Percentiles rank a stretch among this genome's conserved stretches.
These are phyloP conservation scores for Aquanectria penicillioides DNA, from an alignment of 2,329 filamentous ascomycete species.

Conservation along the genomic window DNA sequence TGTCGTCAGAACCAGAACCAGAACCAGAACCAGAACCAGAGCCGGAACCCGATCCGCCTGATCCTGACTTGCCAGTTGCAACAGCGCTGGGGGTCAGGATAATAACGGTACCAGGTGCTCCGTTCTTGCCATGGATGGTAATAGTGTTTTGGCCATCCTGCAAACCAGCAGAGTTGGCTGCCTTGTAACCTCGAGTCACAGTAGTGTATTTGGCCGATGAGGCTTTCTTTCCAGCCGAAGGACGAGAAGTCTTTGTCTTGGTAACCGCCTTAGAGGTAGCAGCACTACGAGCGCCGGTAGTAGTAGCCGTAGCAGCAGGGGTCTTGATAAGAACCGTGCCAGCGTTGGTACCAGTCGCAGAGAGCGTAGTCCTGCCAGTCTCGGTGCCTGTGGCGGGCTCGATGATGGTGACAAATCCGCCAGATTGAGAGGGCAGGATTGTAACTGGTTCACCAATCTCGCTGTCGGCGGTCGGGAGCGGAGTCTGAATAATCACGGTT, in stretches of 20 bases:
- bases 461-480: neutral
- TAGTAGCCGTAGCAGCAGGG: neutral
- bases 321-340: constrained; percentile 38
- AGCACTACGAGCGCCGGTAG: no score
- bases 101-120: neutral
- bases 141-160: neutral
- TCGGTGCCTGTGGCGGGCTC: constrained; percentile 7
- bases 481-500: constrained; percentile 35
- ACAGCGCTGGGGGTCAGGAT: neutral
- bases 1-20: neutral
- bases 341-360: constrained; percentile 17
- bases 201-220: neutral
- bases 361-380: constrained; percentile 21
- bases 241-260: no score
- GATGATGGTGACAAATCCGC: neutral
- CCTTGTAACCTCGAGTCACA: neutral
- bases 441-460: neutral
- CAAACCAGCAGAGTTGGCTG: neutral
- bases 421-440: neutral
- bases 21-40: neutral
- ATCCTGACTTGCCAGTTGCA: neutral
- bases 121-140: neutral
- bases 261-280: no score
- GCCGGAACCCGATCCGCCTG: neutral
- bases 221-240: neutral